Evolutionary conservation across 2,329 filamentous ascomycete genomes (phyloP).

Genomic region (Mycocentrospora acerina): DNA sequence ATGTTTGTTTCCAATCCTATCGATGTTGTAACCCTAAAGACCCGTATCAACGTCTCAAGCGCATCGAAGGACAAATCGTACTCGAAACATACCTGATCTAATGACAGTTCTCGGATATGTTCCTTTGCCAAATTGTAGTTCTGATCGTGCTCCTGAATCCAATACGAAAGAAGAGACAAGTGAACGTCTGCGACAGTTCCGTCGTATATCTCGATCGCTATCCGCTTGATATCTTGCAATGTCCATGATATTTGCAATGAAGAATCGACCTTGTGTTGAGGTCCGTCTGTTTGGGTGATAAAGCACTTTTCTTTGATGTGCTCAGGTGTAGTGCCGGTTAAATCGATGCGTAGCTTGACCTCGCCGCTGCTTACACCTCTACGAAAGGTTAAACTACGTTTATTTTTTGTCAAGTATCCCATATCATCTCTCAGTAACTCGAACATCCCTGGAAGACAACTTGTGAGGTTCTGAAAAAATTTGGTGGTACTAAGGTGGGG

Average conservation of each 20-base stretch:
- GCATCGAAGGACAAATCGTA: neutral
- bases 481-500: too few relatives aligned
- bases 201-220: constrained; percentile 21
- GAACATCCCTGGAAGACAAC: too few relatives aligned
- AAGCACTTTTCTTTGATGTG: too few relatives aligned
- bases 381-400: too few relatives aligned
- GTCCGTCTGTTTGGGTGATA: too few relatives aligned
- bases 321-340: too few relatives aligned
- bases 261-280: constrained; percentile 1
- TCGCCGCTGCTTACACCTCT: too few relatives aligned
- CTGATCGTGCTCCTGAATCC: constrained; percentile 22
- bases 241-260: constrained; percentile 14
- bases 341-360: too few relatives aligned
- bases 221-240: constrained; percentile 9
- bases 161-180: constrained; percentile 26
- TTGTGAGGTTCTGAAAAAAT: too few relatives aligned
- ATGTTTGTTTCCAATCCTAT: constrained; percentile 13
- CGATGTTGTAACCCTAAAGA: constrained; percentile 20
- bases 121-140: constrained; percentile 25
- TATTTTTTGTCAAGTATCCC: too few relatives aligned
- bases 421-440: too few relatives aligned
- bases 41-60: neutral
- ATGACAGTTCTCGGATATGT: constrained; percentile 29
- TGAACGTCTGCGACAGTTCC: constrained; percentile 27
- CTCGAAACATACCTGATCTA: constrained; percentile 24